Evolutionary conservation across 306 rosid species (phyloP).

Genomic region (Begonia fuchsioides): DNA sequence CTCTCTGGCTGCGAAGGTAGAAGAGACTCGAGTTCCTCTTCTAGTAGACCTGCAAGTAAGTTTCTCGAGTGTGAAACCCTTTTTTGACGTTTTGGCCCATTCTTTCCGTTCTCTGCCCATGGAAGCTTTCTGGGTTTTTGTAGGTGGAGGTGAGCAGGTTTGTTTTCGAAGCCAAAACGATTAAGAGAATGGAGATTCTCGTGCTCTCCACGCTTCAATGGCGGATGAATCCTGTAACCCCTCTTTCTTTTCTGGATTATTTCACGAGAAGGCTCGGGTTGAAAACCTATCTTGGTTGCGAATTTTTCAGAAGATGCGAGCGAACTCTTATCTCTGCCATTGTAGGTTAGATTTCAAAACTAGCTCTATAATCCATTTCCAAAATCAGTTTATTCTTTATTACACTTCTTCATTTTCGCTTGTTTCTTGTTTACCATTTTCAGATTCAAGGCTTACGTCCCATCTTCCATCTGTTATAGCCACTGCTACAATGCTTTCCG

Average conservation of each 20-base stretch:
- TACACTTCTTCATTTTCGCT: not conserved
- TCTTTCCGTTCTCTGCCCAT: not conserved
- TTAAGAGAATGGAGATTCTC: constrained; percentile 76
- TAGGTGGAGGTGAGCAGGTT: constrained; percentile 62
- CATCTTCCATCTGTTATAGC: constrained; percentile 69
- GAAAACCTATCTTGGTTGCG: constrained; percentile 42
- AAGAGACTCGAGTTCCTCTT: constrained; percentile 78
- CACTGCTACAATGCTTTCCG: constrained; percentile 68
- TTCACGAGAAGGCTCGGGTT: constrained; percentile 52
- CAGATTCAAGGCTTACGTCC: constrained; percentile 52
- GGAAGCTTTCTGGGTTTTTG: not conserved
- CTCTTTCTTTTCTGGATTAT: constrained; percentile 62
- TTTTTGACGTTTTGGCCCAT: not conserved
- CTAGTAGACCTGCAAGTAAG: constrained; percentile 62
- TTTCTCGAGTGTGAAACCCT: not conserved
- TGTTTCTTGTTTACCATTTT: not conserved
- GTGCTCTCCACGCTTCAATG: constrained; percentile 81
- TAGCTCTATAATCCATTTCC: not conserved
- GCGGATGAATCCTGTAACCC: constrained; percentile 83
- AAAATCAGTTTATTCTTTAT: no score
- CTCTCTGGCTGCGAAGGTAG: constrained; percentile 84
- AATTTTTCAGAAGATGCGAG: constrained; percentile 49
- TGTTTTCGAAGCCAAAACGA: constrained; percentile 61
- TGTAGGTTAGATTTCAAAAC: constrained; percentile 24
- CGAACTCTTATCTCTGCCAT: constrained; percentile 33